A percentile compares a stretch with the other conserved stretches of the same genome.
phyloP scores from a whole-genome alignment of 2,329 filamentous ascomycete genomes.

The Curvularia sp. region DNA sequence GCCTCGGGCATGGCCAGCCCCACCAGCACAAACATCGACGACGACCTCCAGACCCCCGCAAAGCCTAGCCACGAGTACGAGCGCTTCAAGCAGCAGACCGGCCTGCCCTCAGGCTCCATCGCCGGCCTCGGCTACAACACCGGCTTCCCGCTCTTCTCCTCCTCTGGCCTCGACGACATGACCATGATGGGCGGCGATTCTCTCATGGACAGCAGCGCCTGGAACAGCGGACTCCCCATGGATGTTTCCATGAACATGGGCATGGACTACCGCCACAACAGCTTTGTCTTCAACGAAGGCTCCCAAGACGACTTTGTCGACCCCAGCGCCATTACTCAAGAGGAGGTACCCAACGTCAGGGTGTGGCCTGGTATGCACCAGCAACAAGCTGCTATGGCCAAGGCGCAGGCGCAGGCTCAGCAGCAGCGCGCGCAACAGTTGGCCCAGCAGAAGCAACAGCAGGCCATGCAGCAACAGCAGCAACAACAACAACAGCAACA shows the following conservation, averaged over 20 bases:
- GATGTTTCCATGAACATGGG: constrained; percentile 73
- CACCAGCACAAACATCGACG: constrained; percentile 60
- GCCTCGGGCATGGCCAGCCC: constrained; percentile 62
- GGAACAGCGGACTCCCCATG: constrained; percentile 60
- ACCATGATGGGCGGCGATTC: constrained; percentile 59
- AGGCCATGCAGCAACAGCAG: constrained; percentile 42
- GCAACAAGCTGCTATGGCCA: constrained; percentile 71
- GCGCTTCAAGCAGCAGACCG: constrained; percentile 93
- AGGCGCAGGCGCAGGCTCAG: constrained; percentile 45
- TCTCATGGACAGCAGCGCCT: constrained; percentile 62
- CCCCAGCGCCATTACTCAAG: constrained; percentile 73
- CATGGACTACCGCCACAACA: constrained; percentile 61
- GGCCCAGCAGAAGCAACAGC: constrained; percentile 52
- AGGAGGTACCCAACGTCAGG: constrained; percentile 68
- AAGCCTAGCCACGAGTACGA: constrained; percentile 95
- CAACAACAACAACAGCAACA: constrained; percentile 52
- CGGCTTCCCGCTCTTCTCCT: constrained; percentile 59
- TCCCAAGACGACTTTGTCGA: constrained; percentile 68
- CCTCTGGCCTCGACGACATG: constrained; percentile 73
- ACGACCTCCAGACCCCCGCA: constrained; percentile 66
- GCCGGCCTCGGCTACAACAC: constrained; percentile 68
- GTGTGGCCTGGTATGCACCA: constrained; percentile 95
- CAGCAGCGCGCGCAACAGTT: constrained; percentile 55
- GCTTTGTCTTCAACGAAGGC: constrained; percentile 65
- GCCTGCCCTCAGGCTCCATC: constrained; percentile 83